Evolutionary conservation across 306 rosid species (phyloP).

Genomic region (Lupinus albus): DNA sequence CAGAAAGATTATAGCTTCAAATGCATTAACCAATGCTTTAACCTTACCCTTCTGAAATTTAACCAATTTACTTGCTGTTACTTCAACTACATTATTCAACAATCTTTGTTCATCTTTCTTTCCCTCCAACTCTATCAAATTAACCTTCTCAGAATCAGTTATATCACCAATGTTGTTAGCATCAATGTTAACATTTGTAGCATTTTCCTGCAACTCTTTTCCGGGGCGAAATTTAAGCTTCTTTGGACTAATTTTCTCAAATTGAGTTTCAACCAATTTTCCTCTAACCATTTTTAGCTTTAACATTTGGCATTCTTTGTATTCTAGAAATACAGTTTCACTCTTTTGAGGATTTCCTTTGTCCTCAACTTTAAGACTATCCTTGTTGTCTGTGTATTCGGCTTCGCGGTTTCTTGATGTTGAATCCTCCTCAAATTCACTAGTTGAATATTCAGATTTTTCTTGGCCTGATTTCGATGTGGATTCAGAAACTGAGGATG

Average conservation of each 20-base stretch:
- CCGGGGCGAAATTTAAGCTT: conserved; percentile 59
- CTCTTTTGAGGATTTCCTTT: conserved; percentile 43
- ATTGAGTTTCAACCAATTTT: conserved; percentile 47
- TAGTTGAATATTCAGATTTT: no score
- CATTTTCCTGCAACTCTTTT: conserved; percentile 49
- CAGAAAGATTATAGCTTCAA: no score
- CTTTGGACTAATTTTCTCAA: conserved; percentile 48
- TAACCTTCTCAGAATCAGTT: no score
- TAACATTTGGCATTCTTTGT: conserved; percentile 41
- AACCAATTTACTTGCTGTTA: no score
- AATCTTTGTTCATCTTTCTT: no score
- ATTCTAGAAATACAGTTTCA: conserved; percentile 43
- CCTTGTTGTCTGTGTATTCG: background rate
- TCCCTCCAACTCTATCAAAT: no score
- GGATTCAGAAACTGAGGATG: conserved; percentile 36
- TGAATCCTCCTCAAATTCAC: no score
- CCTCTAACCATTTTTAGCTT: conserved; percentile 52
- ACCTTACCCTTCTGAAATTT: no score
- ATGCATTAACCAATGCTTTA: no score
- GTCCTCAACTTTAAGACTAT: conserved; percentile 40
- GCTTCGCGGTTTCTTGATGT: no score
- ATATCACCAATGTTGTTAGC: conserved; percentile 10
- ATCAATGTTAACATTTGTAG: conserved; percentile 36
- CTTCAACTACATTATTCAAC: no score
- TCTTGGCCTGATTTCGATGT: conserved; percentile 14